These are phyloP conservation scores for Lindgomyces ingoldianus DNA, from an alignment of 495 filamentous ascomycete species.

Conservation along the genomic window DNA sequence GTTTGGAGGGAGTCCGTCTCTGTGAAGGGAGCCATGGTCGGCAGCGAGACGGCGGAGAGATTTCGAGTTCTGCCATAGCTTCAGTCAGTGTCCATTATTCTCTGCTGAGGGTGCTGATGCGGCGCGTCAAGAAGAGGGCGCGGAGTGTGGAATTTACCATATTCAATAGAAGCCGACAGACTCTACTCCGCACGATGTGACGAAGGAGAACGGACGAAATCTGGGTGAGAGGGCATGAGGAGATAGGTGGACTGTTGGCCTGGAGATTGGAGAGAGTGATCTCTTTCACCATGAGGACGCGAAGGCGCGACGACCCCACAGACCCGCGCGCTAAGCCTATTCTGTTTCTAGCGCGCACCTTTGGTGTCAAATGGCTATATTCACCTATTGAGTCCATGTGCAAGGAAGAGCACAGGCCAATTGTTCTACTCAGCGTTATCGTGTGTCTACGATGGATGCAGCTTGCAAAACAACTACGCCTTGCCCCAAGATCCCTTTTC, in stretches of 20 bases:
- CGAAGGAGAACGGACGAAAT: not conserved
- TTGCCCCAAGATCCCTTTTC: not conserved
- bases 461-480: not conserved
- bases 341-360: conserved; percentile 9
- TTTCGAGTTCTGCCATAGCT: conserved; percentile 47
- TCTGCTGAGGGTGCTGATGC: not conserved
- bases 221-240: not conserved
- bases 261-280: not conserved
- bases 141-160: conserved; percentile 16
- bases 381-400: not conserved
- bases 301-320: conserved; percentile 18
- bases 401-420: not conserved
- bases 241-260: not conserved
- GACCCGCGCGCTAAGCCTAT: not conserved
- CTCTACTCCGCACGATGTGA: not conserved
- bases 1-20: conserved; percentile 61
- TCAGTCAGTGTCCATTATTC: not conserved
- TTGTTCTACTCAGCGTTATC: not conserved
- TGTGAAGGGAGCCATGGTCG: conserved; percentile 64
- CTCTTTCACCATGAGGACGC: conserved; percentile 7
- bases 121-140: not conserved
- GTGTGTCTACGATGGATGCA: not conserved
- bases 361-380: conserved; percentile 12
- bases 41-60: conserved; percentile 64
- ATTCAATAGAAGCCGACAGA: not conserved